Conservation (phyloP, 2,329 filamentous ascomycete genomes). For the Ophiostoma sp. region DNA sequence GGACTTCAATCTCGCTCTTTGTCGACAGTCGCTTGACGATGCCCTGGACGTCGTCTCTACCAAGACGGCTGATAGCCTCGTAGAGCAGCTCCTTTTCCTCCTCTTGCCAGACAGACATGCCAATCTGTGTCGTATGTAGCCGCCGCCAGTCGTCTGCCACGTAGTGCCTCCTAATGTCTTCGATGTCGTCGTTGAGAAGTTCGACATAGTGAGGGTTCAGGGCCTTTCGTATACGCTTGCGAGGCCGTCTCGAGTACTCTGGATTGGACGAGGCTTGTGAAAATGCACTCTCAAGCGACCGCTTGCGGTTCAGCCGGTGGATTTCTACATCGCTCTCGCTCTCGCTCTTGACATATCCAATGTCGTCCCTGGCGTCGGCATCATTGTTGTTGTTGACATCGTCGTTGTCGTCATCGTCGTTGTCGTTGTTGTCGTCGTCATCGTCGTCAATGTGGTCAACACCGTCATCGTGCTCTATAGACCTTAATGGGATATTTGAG, state of each 20-base stretch:
- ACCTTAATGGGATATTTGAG: background rate
- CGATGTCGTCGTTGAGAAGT: conserved; percentile 53
- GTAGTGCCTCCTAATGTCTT: conserved; percentile 44
- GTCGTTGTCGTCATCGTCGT: background rate
- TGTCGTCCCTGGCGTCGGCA: background rate
- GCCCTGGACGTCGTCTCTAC: conserved; percentile 54
- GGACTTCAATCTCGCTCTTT: conserved; percentile 71
- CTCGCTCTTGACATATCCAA: background rate
- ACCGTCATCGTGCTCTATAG: conserved; percentile 7
- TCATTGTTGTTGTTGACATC: background rate
- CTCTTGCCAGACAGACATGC: conserved; percentile 63
- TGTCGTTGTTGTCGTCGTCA: background rate
- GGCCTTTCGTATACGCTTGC: conserved; percentile 37
- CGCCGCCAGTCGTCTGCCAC: conserved; percentile 32
- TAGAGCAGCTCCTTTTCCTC: conserved; percentile 69
- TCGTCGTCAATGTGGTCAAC: background rate
- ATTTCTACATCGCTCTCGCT: background rate
- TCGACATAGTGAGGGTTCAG: conserved; percentile 46
- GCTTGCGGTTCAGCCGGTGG: conserved; percentile 9
- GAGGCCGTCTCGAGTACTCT: background rate
- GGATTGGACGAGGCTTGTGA: background rate
- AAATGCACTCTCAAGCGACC: conserved; percentile 10
- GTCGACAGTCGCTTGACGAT: conserved; percentile 60
- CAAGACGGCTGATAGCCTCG: conserved; percentile 57
- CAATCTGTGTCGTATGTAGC: conserved; percentile 54